A percentile compares a stretch with the other conserved stretches of the same genome.
Evolutionary conservation across 176 grass and related monocot genomes (phyloP).

Genomic region (Zea luxurians): DNA sequence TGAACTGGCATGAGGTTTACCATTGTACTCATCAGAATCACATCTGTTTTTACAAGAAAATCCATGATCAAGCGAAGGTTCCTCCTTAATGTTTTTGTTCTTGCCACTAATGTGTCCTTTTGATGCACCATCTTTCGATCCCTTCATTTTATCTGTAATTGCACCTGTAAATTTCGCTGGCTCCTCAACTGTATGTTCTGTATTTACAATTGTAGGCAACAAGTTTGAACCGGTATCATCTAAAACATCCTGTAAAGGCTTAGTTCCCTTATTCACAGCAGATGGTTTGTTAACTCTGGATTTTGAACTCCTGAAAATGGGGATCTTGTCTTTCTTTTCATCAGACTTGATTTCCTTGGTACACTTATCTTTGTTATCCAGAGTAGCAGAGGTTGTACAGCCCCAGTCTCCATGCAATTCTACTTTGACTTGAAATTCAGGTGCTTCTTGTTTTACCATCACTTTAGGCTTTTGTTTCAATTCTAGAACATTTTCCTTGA

Average conservation of each 20-base stretch:
- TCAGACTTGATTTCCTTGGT: conserved; percentile 38
- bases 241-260: conserved; percentile 35
- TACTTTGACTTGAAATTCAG: conserved; percentile 9
- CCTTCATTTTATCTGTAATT: conserved; percentile 30
- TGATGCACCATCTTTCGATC: conserved; percentile 36
- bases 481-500: conserved; percentile 43
- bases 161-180: conserved; percentile 17
- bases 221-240: conserved; percentile 29
- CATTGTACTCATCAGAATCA: conserved; percentile 33
- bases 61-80: conserved; percentile 32
- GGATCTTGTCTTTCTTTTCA: conserved; percentile 32
- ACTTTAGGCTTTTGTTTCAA: conserved; percentile 40
- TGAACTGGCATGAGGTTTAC: conserved; percentile 20
- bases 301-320: conserved; percentile 31
- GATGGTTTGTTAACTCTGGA: conserved; percentile 22
- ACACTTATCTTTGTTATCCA: conserved; percentile 34
- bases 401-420: conserved; percentile 5
- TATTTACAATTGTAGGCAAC: conserved; percentile 30
- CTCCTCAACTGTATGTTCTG: conserved; percentile 28
- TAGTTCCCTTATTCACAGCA: conserved; percentile 38
- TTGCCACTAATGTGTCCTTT: conserved; percentile 16
- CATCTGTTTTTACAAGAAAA: conserved; percentile 32
- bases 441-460: conserved; percentile 33
- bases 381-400: conserved; percentile 19
- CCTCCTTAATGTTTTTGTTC: conserved; percentile 33